Conservation (phyloP, 2,329 filamentous ascomycete species). For the Ophiostoma angusticollis region DNA sequence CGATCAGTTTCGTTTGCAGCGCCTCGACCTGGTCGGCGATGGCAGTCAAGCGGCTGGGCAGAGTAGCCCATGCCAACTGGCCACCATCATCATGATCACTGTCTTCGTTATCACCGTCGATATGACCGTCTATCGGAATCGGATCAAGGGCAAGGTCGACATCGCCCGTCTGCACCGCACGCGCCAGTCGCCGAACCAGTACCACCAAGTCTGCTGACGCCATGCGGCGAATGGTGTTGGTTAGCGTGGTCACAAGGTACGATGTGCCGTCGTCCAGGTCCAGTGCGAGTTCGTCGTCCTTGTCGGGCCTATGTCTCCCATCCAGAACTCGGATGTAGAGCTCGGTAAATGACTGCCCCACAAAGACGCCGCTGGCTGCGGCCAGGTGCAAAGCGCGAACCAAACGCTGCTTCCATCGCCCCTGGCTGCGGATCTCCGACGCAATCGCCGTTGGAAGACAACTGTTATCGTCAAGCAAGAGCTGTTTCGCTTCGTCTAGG, state of each 20-base stretch:
- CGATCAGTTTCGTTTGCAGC: conserved; percentile 33
- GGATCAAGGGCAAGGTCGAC: conserved; percentile 24
- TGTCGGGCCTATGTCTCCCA: background rate
- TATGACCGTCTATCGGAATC: conserved; percentile 22
- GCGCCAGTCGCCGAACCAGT: conserved; percentile 31
- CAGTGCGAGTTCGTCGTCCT: conserved; percentile 35
- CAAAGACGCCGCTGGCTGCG: conserved; percentile 21
- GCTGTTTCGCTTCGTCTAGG: conserved; percentile 30
- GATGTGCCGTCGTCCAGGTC: conserved; percentile 34
- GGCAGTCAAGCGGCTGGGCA: conserved; percentile 24
- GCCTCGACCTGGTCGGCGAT: conserved; percentile 33
- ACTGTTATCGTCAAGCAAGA: conserved; percentile 28
- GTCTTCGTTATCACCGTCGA: conserved; percentile 14
- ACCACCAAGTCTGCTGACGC: conserved; percentile 34
- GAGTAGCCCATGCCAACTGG: conserved; percentile 5
- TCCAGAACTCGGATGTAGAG: conserved; percentile 49
- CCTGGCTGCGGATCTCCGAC: conserved; percentile 31
- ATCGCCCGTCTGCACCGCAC: conserved; percentile 24
- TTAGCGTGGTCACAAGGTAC: conserved; percentile 31
- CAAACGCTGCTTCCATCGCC: conserved; percentile 26
- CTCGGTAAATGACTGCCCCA: conserved; percentile 29
- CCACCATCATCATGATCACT: background rate
- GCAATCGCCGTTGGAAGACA: background rate
- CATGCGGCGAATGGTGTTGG: conserved; percentile 45
- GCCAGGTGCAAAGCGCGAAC: conserved; percentile 37